These are phyloP conservation scores for Penicillium ucsense DNA, from an alignment of 495 filamentous ascomycete species.

Conservation along the genomic window DNA sequence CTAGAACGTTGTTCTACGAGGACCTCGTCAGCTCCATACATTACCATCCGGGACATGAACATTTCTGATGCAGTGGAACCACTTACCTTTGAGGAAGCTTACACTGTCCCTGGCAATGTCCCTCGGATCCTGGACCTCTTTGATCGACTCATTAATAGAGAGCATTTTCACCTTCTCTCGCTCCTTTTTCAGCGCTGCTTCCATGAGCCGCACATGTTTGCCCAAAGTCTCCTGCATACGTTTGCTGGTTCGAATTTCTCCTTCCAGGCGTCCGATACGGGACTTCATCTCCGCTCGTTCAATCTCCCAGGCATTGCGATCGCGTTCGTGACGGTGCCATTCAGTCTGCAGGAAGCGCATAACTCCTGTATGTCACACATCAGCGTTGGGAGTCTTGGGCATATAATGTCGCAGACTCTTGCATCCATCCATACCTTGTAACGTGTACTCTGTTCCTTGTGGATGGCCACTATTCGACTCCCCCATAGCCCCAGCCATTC, in stretches of 20 bases:
- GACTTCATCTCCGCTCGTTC: constrained; percentile 99
- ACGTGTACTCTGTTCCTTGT: constrained; percentile 91
- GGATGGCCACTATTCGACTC: constrained; percentile 52
- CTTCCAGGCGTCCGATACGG: constrained; percentile 90
- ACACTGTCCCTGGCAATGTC: constrained; percentile 34
- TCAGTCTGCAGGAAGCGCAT: constrained; percentile 99
- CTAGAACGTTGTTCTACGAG: constrained; percentile 29
- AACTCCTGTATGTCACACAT: constrained; percentile 52
- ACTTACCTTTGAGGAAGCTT: constrained; percentile 30
- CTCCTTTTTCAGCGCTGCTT: constrained; percentile 78
- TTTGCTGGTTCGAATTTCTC: constrained; percentile 74
- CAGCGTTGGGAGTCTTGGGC: constrained; percentile 2
- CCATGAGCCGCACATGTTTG: constrained; percentile 83
- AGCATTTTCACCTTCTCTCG: constrained; percentile 41
- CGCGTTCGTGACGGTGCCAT: constrained; percentile 97
- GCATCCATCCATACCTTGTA: constrained; percentile 61
- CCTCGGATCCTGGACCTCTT: constrained; percentile 34
- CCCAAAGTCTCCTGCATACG: constrained; percentile 76
- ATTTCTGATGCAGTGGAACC: not conserved
- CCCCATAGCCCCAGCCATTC: constrained; percentile 43
- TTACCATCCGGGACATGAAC: not conserved
- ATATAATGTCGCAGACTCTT: not conserved
- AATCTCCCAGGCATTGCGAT: constrained; percentile 98
- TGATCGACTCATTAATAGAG: constrained; percentile 38
- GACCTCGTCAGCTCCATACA: too few species aligned